These are phyloP conservation scores for Eutypa lata DNA, from an alignment of 2,329 filamentous ascomycete species.

Conservation along the genomic window DNA sequence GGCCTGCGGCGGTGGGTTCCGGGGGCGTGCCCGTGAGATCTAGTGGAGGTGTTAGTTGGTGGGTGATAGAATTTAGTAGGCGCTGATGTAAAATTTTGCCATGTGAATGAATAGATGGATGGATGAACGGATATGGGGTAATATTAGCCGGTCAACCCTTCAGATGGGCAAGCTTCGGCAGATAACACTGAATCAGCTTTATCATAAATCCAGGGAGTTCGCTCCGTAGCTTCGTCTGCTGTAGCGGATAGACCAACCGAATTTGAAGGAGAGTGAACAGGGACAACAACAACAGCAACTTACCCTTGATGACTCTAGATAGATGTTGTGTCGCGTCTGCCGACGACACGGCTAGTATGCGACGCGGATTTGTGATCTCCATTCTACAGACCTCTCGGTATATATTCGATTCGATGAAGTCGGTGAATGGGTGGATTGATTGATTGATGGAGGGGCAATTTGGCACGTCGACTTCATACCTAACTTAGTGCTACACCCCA, in stretches of 20 bases:
- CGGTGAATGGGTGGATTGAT: not conserved
- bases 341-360: slow-evolving; percentile 57
- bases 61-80: no score
- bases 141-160: no score
- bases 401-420: slow-evolving; percentile 2
- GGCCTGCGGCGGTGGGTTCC: slow-evolving; percentile 32
- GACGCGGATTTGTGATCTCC: slow-evolving; percentile 49
- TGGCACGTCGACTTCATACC: no score
- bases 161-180: no score
- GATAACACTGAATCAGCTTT: no score
- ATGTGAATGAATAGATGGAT: no score
- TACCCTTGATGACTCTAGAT: slow-evolving; percentile 53
- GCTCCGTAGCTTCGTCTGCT: not conserved
- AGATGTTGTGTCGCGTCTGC: slow-evolving; percentile 44
- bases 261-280: no score
- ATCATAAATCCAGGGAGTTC: no score
- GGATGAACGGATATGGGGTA: no score
- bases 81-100: no score
- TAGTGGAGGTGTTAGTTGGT: slow-evolving; percentile 24
- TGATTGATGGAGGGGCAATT: slow-evolving; percentile 5
- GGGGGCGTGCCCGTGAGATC: slow-evolving; percentile 51
- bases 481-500: not conserved
- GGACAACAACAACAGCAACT: not conserved
- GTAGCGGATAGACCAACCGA: no score
- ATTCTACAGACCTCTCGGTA: slow-evolving; percentile 17